A percentile compares a stretch with the other conserved stretches of the same genome.
phyloP scores from a whole-genome alignment of 805 yeast species.

The Tetrapisispora namnaoensis region DNA sequence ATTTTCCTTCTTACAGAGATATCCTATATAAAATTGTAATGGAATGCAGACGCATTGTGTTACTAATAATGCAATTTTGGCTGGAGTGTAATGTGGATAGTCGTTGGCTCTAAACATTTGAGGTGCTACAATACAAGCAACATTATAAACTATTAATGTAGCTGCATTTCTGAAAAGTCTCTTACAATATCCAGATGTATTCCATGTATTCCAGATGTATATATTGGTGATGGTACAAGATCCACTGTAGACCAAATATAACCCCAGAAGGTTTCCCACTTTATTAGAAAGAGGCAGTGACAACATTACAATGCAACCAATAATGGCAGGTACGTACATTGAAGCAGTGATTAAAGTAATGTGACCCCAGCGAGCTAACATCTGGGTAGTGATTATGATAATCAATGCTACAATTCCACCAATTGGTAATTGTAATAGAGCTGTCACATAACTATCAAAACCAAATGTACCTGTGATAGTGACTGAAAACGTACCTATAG shows the following conservation, averaged over 20 bases:
- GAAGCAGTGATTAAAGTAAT: constrained; percentile 31
- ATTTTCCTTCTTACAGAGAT: constrained; percentile 41
- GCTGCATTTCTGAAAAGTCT: constrained; percentile 43
- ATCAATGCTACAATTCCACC: constrained; percentile 40
- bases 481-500: constrained; percentile 43
- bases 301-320: constrained; percentile 39
- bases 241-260: constrained; percentile 45
- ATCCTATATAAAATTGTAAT: constrained; percentile 34
- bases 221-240: constrained; percentile 48
- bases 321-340: constrained; percentile 40
- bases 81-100: constrained; percentile 46
- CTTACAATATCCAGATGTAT: constrained; percentile 55
- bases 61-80: constrained; percentile 46
- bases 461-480: constrained; percentile 46
- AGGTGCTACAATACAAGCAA: constrained; percentile 55
- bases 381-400: constrained; percentile 32
- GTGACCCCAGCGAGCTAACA: constrained; percentile 30
- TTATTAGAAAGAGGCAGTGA: constrained; percentile 27
- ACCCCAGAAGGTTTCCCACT: constrained; percentile 40
- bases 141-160: constrained; percentile 49
- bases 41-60: constrained; percentile 41
- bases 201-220: constrained; percentile 53
- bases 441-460: constrained; percentile 35
- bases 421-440: constrained; percentile 47
- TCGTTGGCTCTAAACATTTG: constrained; percentile 45